phyloP scores from a whole-genome alignment of 164 flowering plant species.

The Chimonanthus salicifolius region DNA sequence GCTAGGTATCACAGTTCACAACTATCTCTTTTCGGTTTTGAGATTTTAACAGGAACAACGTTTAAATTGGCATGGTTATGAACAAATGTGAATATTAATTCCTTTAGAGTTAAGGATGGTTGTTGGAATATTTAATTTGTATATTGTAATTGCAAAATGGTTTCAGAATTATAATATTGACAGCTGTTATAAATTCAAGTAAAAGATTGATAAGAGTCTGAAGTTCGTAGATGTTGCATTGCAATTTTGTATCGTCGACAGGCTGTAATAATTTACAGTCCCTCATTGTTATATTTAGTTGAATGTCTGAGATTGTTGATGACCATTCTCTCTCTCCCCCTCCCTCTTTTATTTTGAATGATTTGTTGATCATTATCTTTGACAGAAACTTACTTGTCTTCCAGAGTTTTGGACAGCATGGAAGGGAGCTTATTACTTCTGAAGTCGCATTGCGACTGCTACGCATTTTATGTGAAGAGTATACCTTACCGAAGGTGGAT shows the following conservation, averaged over 20 bases:
- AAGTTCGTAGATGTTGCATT: too few relatives aligned
- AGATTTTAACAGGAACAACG: background rate
- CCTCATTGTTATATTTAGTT: conserved; percentile 9
- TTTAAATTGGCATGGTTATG: background rate
- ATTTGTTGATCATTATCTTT: conserved; percentile 53
- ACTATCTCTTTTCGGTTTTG: background rate
- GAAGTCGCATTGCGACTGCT: conserved; percentile 86
- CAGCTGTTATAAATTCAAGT: too few relatives aligned
- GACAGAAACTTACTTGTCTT: conserved; percentile 99
- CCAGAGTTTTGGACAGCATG: conserved; percentile 99
- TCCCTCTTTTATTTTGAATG: too few relatives aligned
- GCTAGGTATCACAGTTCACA: conserved; percentile 40
- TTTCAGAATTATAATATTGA: too few relatives aligned
- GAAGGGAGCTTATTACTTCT: conserved; percentile 92
- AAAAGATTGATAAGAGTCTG: too few relatives aligned
- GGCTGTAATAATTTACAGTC: background rate
- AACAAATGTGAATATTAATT: too few relatives aligned
- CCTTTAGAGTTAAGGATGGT: background rate
- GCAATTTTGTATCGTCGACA: background rate
- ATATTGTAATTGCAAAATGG: background rate
- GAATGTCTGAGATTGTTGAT: conserved; percentile 56
- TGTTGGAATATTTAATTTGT: background rate
- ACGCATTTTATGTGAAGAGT: conserved; percentile 70
- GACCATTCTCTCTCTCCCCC: conserved; percentile 50
- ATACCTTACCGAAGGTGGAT: conserved; percentile 44